Conservation (phyloP, 305 asterid genomes). For the Plantago lanceolata region DNA sequence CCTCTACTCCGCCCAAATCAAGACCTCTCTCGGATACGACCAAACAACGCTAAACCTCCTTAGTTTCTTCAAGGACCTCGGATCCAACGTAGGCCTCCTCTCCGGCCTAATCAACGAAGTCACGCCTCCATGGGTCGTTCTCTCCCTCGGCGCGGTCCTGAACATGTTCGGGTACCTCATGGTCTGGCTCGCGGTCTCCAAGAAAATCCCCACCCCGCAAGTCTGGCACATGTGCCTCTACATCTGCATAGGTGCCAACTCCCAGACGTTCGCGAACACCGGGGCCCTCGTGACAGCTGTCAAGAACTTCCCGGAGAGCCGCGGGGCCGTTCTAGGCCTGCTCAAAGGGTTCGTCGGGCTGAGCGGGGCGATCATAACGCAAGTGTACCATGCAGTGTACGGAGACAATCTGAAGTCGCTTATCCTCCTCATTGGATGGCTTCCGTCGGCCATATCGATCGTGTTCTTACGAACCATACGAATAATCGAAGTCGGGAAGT, state of each 20-base stretch:
- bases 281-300: conserved; percentile 58
- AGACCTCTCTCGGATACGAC: conserved; percentile 15
- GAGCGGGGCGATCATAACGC: conserved; percentile 58
- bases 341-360: conserved; percentile 50
- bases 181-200: conserved; percentile 56
- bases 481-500: background rate
- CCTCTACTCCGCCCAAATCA: conserved; percentile 44
- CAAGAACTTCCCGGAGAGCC: conserved; percentile 48
- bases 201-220: conserved; percentile 27
- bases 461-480: background rate
- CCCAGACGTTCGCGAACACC: conserved; percentile 58
- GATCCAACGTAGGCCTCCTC: conserved; percentile 49
- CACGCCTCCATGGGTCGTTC: conserved; percentile 57
- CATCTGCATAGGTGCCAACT: conserved; percentile 53
- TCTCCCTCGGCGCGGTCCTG: conserved; percentile 46
- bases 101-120: conserved; percentile 57
- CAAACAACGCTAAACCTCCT: conserved; percentile 26
- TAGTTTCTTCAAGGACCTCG: conserved; percentile 63
- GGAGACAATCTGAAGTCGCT: conserved; percentile 16
- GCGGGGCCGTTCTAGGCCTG: conserved; percentile 48
- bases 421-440: background rate
- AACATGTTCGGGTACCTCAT: conserved; percentile 57
- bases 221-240: conserved; percentile 62
- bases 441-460: background rate
- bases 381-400: conserved; percentile 43